phyloP scores from a whole-genome alignment of 345 rosid genomes.

The Microcos paniculata region DNA sequence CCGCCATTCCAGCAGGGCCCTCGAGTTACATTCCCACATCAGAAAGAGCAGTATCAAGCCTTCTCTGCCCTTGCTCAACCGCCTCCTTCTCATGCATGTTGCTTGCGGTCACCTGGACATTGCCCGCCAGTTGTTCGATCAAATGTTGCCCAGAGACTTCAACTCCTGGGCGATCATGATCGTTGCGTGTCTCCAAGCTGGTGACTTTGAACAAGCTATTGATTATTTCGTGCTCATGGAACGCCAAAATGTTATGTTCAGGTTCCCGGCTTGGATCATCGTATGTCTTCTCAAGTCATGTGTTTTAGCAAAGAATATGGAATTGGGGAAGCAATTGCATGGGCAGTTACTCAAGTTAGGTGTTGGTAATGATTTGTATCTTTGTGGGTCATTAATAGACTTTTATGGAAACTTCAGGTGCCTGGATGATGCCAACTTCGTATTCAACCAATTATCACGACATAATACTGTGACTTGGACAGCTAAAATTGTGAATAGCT shows the following conservation, averaged over 20 bases:
- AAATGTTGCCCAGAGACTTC: constrained; percentile 52
- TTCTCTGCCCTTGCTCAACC: constrained; percentile 35
- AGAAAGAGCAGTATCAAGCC: constrained; percentile 32
- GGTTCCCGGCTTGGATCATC: constrained; percentile 46
- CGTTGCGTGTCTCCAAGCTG: constrained; percentile 39
- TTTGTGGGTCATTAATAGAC: constrained; percentile 44
- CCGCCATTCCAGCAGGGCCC: constrained; percentile 42
- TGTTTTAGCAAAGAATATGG: constrained; percentile 41
- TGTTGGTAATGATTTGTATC: constrained; percentile 24
- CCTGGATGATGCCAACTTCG: constrained; percentile 40
- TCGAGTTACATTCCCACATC: constrained; percentile 47
- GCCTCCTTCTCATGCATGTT: constrained; percentile 46
- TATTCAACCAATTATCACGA: constrained; percentile 35
- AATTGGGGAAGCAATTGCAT: constrained; percentile 67
- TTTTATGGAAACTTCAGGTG: constrained; percentile 53
- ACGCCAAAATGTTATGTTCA: constrained; percentile 9
- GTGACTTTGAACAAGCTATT: constrained; percentile 41
- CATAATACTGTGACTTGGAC: constrained; percentile 46
- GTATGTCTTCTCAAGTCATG: constrained; percentile 53
- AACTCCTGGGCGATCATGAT: constrained; percentile 60
- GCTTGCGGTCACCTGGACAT: constrained; percentile 43
- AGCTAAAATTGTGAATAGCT: constrained; percentile 50
- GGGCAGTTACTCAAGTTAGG: constrained; percentile 59
- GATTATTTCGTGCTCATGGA: constrained; percentile 44
- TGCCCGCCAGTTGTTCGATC: constrained; percentile 63